Evolutionary conservation across 1,284 basidiomycete species (phyloP), one percentile per base, ranked within the genome.

Genomic region (Fomitopsis palustris): DNA sequence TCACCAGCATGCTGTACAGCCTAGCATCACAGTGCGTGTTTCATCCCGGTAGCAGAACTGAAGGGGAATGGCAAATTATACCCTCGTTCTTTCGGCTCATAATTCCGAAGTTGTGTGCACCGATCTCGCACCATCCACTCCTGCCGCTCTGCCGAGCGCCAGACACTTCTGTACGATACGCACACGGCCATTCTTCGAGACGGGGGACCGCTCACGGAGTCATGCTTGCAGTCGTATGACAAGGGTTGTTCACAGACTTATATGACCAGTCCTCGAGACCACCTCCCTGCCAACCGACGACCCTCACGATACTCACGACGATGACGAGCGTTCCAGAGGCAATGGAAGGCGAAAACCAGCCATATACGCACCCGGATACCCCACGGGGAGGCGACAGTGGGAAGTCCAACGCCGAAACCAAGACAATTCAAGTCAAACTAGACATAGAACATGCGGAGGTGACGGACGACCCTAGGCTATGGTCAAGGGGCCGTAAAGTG

Each of bases 401-500:
- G 23, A 27, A 41, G 16, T 5, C 39, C 19, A n/a, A 17, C 16
- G 19, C 19, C 10, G 41, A 35, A 21, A 19, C 31, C n/a, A 35
- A 23, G 42, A 45, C 43, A 31, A 45, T 51, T 9, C 27, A 21
- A n/a, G 27, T 53, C 6, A 58, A 57, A 10, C 42, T 53, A 5
- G 87, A 89, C 69, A 88, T 90, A 57, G 87, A 90, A 65, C 86
- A 88, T 68, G 77, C 80, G 31, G 76, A 80, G 14, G 92, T 95
- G 3, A 72, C 78, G 9, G 83, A 95, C 67, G 93, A 95, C 74
- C 93, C 93, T 9, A 78, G 91, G 49, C 69, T 79, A 62, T 96
- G 93, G 93, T 83, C 83, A 1, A 60, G 67, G 17, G 61, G 75
- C 49, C 84, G 87, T 67, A 95, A 96, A 81, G 86, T 83, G 45